A percentile compares a stretch with the other conserved stretches of the same genome.
Evolutionary conservation across 345 rosid species (phyloP).

Genomic region (Conringia planisiliqua): DNA sequence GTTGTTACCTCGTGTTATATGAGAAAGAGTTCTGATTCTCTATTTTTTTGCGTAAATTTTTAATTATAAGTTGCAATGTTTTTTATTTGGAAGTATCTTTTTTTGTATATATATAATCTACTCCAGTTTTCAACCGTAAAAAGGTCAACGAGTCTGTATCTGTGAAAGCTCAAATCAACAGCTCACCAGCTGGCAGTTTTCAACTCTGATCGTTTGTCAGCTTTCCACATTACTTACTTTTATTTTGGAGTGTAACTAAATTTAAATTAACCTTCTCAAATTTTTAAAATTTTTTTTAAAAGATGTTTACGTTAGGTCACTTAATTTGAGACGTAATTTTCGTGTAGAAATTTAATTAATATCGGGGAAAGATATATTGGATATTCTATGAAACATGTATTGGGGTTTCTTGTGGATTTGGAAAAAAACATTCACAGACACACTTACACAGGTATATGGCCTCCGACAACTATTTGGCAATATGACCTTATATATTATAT

Average conservation of each 20-base stretch:
- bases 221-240: neutral
- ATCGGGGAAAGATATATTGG: neutral
- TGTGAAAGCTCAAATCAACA: slow-evolving; percentile 25
- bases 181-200: slow-evolving; percentile 26
- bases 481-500: neutral
- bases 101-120: too few relatives aligned
- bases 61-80: too few relatives aligned
- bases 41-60: neutral
- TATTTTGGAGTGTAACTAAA: neutral
- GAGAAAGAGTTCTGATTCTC: neutral
- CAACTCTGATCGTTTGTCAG: slow-evolving; percentile 21
- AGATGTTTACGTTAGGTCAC: neutral
- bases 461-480: neutral
- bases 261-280: neutral
- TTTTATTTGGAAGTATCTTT: neutral
- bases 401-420: neutral
- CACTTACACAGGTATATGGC: neutral
- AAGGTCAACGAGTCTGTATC: slow-evolving; percentile 25
- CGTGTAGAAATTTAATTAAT: neutral
- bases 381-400: neutral
- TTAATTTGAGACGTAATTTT: neutral
- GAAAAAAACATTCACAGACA: neutral
- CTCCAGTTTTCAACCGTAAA: neutral
- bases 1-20: neutral
- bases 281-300: neutral